phyloP scores from a whole-genome alignment of 2,329 filamentous ascomycete species.

The Sclerotinia subarctica region DNA sequence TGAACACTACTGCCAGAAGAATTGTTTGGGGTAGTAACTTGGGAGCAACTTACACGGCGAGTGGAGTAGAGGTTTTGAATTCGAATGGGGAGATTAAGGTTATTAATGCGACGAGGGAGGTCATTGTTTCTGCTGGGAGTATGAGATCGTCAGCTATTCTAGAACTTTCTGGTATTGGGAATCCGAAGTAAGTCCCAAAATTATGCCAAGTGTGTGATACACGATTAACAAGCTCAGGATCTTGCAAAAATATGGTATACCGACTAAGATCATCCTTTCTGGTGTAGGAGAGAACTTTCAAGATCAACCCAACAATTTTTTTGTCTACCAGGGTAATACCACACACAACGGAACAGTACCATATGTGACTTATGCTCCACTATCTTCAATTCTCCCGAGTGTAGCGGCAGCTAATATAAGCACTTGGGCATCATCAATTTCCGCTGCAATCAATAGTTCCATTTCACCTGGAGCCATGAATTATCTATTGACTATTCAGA shows the following conservation, averaged over 20 bases:
- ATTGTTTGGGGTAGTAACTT: constrained; percentile 23
- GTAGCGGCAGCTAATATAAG: constrained; percentile 7
- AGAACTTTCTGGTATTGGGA: constrained; percentile 40
- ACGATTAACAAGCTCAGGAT: constrained; percentile 18
- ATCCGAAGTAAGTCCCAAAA: constrained; percentile 19
- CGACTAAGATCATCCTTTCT: constrained; percentile 24
- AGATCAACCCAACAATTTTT: constrained; percentile 29
- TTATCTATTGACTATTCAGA: constrained; percentile 46
- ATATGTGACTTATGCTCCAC: constrained; percentile 23
- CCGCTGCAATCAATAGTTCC: constrained; percentile 32
- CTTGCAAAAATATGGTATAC: constrained; percentile 22
- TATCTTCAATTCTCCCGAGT: constrained; percentile 27
- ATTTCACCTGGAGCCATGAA: constrained; percentile 38
- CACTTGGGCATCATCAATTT: constrained; percentile 17
- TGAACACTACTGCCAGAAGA: constrained; percentile 25
- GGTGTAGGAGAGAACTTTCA: constrained; percentile 33
- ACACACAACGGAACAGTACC: constrained; percentile 29
- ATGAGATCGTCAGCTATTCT: constrained; percentile 38
- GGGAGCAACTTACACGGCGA: constrained; percentile 40
- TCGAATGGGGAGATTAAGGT: constrained; percentile 21
- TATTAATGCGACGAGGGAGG: constrained; percentile 35
- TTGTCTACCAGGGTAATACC: constrained; percentile 7
- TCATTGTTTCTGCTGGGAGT: constrained; percentile 36
- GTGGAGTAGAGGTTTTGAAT: constrained; percentile 30
- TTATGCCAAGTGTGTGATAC: not conserved